A percentile compares a stretch with the other conserved stretches of the same genome.
These are phyloP conservation scores for Vanrija humicola DNA, from an alignment of 1,284 basidiomycete genomes.

Conservation along the genomic window DNA sequence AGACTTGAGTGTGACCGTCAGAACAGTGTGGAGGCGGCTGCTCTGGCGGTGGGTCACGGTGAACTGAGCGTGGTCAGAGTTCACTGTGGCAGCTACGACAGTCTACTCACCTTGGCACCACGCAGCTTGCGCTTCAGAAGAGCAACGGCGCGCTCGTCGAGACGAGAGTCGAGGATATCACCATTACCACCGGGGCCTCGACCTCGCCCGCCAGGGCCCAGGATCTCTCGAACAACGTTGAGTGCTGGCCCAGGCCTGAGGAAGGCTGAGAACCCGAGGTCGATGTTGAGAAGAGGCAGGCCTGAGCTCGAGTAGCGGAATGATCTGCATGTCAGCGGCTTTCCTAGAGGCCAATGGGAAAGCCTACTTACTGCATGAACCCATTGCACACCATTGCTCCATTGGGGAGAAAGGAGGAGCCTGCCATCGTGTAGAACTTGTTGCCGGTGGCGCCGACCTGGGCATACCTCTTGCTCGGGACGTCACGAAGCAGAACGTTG, in stretches of 20 bases:
- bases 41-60: conserved; percentile 37
- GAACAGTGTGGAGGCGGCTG: conserved; percentile 33
- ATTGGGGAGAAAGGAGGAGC: conserved; percentile 29
- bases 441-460: conserved; percentile 41
- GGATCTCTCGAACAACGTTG: conserved; percentile 39
- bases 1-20: conserved; percentile 28
- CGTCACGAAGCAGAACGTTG: conserved; percentile 42
- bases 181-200: background rate
- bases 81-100: background rate
- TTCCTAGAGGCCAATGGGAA: too few relatives aligned
- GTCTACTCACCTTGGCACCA: conserved; percentile 27
- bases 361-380: conserved; percentile 45
- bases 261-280: conserved; percentile 47
- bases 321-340: conserved; percentile 22
- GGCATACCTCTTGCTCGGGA: conserved; percentile 35
- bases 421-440: conserved; percentile 39
- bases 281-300: conserved; percentile 35
- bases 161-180: conserved; percentile 3
- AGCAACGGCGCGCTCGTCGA: conserved; percentile 16
- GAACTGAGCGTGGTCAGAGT: conserved; percentile 18
- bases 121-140: conserved; percentile 34
- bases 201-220: conserved; percentile 15
- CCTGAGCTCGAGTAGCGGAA: conserved; percentile 39
- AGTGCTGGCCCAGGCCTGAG: conserved; percentile 36
- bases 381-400: conserved; percentile 42